Conservation (phyloP, 2,329 filamentous ascomycete genomes). For the Herpotrichia juniperi region DNA sequence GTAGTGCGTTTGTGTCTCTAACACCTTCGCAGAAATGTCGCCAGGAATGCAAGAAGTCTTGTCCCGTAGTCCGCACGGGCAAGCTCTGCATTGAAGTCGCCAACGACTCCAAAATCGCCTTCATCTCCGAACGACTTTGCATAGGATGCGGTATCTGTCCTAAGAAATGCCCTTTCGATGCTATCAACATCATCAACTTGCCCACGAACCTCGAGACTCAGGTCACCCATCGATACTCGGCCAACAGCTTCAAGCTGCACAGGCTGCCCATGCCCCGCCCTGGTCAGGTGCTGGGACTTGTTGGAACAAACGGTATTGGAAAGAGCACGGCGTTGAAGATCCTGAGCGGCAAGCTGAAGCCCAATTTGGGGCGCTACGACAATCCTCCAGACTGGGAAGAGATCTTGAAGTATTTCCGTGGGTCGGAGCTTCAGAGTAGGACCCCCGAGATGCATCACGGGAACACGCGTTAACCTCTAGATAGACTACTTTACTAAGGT, state of each 20-base stretch:
- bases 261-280: conserved; percentile 94
- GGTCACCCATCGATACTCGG: conserved; percentile 97
- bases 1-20: conserved; percentile 16
- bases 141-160: conserved; percentile 99
- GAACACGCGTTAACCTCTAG: conserved; percentile 24
- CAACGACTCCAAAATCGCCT: conserved; percentile 88
- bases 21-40: conserved; percentile 80
- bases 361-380: conserved; percentile 91
- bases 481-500: conserved; percentile 98
- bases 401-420: conserved; percentile 97
- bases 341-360: conserved; percentile 97
- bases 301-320: conserved; percentile 99
- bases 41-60: conserved; percentile 99
- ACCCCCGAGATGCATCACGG: not conserved
- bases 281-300: conserved; percentile 92
- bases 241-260: conserved; percentile 99
- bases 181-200: conserved; percentile 99
- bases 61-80: conserved; percentile 94
- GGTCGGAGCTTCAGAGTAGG: conserved; percentile 94
- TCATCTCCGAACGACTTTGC: conserved; percentile 94
- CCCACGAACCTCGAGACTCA: conserved; percentile 98
- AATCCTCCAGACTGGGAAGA: conserved; percentile 99
- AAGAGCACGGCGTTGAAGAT: conserved; percentile 99
- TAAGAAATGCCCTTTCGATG: conserved; percentile 98
- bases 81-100: conserved; percentile 97